Base-by-base conservation (phyloP, 176 grass and related monocot genomes). In the Ampelocalamus luodianensis region DNA sequence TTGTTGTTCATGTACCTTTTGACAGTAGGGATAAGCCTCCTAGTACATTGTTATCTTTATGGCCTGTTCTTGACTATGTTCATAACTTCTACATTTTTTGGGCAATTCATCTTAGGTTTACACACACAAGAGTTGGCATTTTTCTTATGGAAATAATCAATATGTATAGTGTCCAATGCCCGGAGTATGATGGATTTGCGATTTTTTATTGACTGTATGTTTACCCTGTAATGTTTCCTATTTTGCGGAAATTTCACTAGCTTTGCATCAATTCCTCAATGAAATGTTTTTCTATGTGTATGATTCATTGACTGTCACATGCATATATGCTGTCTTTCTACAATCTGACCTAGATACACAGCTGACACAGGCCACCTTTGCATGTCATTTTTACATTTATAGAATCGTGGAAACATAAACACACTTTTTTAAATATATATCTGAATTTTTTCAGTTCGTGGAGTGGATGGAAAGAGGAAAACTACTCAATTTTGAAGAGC, bases 401-500 rank as follows among this genome's bases (percentile, higher is more conserved):
- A 42, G 15, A 68, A 29, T 71, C 18, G 3, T 71, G 45, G 59
- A 64, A 54, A 40, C 9, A 9, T 15, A 83, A 45, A 29, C 32
- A 6, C 37, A 59, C 20, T 11, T 65, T 62, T n/a, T 63, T 70
- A 71, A 53, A 88, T 17, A 32, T 26, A 49, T 79, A 64, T 85
- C 63, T 85, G 8, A 63, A 36, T 59, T 10, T 78, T 86, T 94
- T 60, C 90, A 97, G 94, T 92, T 97, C 42, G 38, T 94, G 38
- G 85, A 94, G 60, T 97, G 94, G 92, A 50, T 92, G 1, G 71
- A 85, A 65, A 81, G 71, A 66, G 84, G 78, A 40, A 94, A 89
- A 29, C 20, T 89, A 38, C 79, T 97, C 72, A 77, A 90, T 22
- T 92, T 92, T 46, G 74, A 87, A 54, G 90, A 81, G 45, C 36